Percentiles rank a stretch among this genome's conserved stretches.
Evolutionary conservation across 257 asterid genomes (phyloP).

Genomic region (Eucommia ulmoides): DNA sequence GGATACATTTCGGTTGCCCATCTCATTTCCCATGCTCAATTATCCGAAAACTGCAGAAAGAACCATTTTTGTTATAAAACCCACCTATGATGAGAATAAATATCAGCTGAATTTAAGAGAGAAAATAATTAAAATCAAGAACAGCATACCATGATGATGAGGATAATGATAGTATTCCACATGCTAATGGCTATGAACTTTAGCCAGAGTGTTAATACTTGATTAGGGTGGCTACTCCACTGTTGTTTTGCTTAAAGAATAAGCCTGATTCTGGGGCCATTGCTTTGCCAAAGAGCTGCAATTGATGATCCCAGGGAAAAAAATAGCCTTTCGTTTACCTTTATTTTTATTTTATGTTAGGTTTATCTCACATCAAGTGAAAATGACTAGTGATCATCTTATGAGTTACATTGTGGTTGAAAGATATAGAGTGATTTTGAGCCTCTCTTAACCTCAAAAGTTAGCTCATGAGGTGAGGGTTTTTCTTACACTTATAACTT

Average conservation of each 20-base stretch:
- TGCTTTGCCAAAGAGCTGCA: too few relatives aligned
- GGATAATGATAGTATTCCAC: slow-evolving; percentile 20
- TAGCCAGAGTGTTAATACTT: slow-evolving; percentile 41
- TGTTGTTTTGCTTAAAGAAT: slow-evolving; percentile 39
- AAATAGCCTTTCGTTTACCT: too few relatives aligned
- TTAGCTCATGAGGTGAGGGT: too few relatives aligned
- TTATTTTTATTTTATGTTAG: too few relatives aligned
- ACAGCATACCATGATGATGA: slow-evolving; percentile 16
- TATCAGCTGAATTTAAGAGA: slow-evolving; percentile 10
- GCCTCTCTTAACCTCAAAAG: too few relatives aligned
- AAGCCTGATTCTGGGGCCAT: slow-evolving; percentile 18
- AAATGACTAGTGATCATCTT: too few relatives aligned
- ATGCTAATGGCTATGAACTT: slow-evolving; percentile 24
- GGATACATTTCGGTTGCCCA: slow-evolving; percentile 74
- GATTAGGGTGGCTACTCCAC: slow-evolving; percentile 30
- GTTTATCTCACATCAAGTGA: too few relatives aligned
- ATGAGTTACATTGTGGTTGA: too few relatives aligned
- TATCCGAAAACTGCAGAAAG: slow-evolving; percentile 16
- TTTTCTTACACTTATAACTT: too few relatives aligned
- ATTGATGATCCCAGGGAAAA: too few relatives aligned
- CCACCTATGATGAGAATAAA: background rate
- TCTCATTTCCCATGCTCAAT: slow-evolving; percentile 28
- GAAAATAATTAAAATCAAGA: slow-evolving; percentile 10
- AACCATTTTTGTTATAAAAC: background rate
- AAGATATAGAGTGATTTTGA: too few relatives aligned